Base-by-base conservation (phyloP, 1,284 basidiomycete genomes). In the Trichosporon coremiiforme region DNA sequence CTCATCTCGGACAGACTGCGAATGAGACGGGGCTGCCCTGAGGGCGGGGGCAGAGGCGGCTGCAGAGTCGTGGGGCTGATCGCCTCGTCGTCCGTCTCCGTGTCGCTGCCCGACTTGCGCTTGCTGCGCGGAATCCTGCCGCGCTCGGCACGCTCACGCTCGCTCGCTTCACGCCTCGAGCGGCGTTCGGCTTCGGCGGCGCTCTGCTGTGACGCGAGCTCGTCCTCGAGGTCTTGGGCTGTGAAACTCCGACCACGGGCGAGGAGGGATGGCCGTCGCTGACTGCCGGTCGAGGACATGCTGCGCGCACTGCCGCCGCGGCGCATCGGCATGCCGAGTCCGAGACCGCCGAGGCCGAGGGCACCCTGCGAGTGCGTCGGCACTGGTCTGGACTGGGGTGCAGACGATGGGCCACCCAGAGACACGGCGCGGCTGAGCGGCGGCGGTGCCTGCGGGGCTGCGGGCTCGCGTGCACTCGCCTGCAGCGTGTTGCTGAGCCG, bases 181-280 rank as follows among this genome's bases (percentile, higher is more conserved):
- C 25, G 25, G 25, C 25, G 25, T 25, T 25, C 25, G 25, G 25
- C 25, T 25, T 25, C 41, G 41, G 15, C 41, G 36, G 36, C 36
- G 10, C 9, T 12, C 17, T 45, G 41, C 50, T 53, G 50, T 6
- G 10, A 12, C 20, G 50, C 50, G 15, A 53, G 50, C 66, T 77
- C 78, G 3, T 71, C 75, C 35, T 76, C 74, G 5, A 84, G 77
- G 65, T 84, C 83, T 17, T 75, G 74, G 2, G 83, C 83, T 6
- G 83, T 84, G 67, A 83, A 84, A 71, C 79, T 82, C 9, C 78
- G 72, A 4, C 82, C 82, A 50, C 82, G 74, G 55, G 80, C 81
- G 1, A 84, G 74, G 1, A 83, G 75, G 62, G 76, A 71, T 0
- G 78, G 78, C 1, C 79, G 64, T 41, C 70, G 57, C 4, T 73